phyloP scores from a whole-genome alignment of 257 asterid species.

The Jacaranda copaia region DNA sequence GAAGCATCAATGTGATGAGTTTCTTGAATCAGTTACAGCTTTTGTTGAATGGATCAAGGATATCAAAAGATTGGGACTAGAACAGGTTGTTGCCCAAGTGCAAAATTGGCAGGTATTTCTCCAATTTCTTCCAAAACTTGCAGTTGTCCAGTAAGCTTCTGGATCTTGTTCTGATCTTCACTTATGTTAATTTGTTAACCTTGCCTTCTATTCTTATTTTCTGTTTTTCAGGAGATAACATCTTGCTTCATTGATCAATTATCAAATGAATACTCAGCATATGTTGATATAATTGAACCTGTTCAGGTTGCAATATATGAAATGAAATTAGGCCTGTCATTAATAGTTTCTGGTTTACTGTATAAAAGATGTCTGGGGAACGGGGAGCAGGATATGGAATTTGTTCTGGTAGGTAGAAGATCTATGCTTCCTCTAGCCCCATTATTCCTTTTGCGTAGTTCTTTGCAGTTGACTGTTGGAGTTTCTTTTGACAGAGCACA shows the following conservation, averaged over 20 bases:
- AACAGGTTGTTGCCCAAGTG: constrained; percentile 51
- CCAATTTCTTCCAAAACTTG: constrained; percentile 4
- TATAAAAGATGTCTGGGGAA: constrained; percentile 42
- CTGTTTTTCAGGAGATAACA: constrained; percentile 60
- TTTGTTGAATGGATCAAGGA: constrained; percentile 51
- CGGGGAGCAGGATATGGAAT: constrained; percentile 53
- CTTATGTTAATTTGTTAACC: constrained; percentile 24
- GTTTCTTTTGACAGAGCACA: constrained; percentile 46
- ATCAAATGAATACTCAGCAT: constrained; percentile 69
- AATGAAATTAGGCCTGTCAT: constrained; percentile 84
- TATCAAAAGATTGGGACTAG: constrained; percentile 42
- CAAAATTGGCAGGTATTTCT: constrained; percentile 81
- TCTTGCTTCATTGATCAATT: constrained; percentile 67
- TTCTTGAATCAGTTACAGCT: constrained; percentile 53
- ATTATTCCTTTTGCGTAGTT: constrained; percentile 12
- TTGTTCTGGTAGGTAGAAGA: constrained; percentile 54
- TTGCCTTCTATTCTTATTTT: constrained; percentile 25
- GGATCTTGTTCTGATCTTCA: constrained; percentile 12
- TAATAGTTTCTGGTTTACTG: constrained; percentile 59
- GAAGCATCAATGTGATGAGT: constrained; percentile 60
- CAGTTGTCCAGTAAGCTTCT: constrained; percentile 6
- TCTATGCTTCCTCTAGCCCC: constrained; percentile 9
- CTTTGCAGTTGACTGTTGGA: constrained; percentile 34
- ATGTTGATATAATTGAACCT: constrained; percentile 78
- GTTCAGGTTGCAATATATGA: constrained; percentile 83